Evolutionary conservation across 2,329 filamentous ascomycete genomes (phyloP).

Genomic region (Hypoxylon sp.): DNA sequence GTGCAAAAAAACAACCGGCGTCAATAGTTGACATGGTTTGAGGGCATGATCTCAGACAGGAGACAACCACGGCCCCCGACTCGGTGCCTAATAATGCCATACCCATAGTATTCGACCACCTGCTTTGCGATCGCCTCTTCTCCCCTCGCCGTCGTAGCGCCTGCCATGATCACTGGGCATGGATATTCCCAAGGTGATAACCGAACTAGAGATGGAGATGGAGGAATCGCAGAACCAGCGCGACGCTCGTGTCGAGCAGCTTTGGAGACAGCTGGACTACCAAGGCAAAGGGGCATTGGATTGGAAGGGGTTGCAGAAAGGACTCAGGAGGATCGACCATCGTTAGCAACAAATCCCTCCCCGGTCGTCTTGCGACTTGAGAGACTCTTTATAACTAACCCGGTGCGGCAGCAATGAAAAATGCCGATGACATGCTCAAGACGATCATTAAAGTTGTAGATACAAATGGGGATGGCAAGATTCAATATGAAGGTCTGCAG

Average conservation of each 20-base stretch:
- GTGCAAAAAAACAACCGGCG: constrained; percentile 29
- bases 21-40: constrained; percentile 31
- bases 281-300: constrained; percentile 84
- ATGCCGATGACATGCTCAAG: constrained; percentile 87
- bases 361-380: constrained; percentile 32
- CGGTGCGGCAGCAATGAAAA: constrained; percentile 76
- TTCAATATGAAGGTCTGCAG: constrained; percentile 86
- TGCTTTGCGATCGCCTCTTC: constrained; percentile 45
- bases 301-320: constrained; percentile 85
- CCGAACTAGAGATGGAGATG: constrained; percentile 74
- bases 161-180: constrained; percentile 62
- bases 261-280: constrained; percentile 88
- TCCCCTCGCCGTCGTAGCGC: constrained; percentile 33
- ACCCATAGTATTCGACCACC: constrained; percentile 48
- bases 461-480: constrained; percentile 87
- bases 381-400: constrained; percentile 39
- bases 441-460: constrained; percentile 88
- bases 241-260: constrained; percentile 83
- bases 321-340: constrained; percentile 90
- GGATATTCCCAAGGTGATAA: constrained; percentile 66
- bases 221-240: constrained; percentile 82
- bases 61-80: constrained; percentile 21
- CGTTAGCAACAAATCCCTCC: constrained; percentile 69
- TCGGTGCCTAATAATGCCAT: constrained; percentile 47
- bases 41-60: constrained; percentile 37